phyloP scores from a whole-genome alignment of 1,284 basidiomycete species.

The Inonotus obliquus region DNA sequence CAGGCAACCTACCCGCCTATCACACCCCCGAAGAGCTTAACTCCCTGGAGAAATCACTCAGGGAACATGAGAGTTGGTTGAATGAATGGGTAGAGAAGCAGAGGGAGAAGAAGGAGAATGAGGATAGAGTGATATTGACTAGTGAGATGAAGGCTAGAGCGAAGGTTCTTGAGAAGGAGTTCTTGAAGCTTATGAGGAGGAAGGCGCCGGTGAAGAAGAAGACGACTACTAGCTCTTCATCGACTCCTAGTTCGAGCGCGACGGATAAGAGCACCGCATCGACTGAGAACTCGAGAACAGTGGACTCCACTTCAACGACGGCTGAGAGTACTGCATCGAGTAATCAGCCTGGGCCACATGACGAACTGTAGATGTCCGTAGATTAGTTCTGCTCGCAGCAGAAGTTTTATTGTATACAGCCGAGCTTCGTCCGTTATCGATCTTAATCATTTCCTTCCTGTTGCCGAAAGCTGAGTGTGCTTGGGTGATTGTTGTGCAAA shows the following conservation, averaged over 20 bases:
- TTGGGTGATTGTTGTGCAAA: too few relatives aligned
- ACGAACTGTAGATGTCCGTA: slow-evolving; percentile 1
- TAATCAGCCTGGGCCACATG: not conserved
- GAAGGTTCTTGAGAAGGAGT: slow-evolving; percentile 70
- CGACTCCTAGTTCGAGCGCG: not conserved
- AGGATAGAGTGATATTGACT: slow-evolving; percentile 79
- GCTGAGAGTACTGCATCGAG: not conserved
- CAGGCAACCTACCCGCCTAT: slow-evolving; percentile 55
- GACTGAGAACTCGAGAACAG: not conserved
- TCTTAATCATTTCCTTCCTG: not conserved
- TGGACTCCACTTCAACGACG: not conserved
- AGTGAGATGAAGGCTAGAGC: slow-evolving; percentile 80
- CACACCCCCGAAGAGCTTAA: slow-evolving; percentile 83
- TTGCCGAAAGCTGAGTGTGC: not conserved
- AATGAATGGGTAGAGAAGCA: slow-evolving; percentile 77
- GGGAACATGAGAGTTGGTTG: slow-evolving; percentile 79
- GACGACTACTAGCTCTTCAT: not conserved
- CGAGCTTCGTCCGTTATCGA: not conserved
- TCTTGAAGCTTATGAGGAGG: slow-evolving; percentile 63
- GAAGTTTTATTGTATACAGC: not conserved
- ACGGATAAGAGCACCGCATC: not conserved
- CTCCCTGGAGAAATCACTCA: slow-evolving; percentile 65
- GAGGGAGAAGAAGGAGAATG: slow-evolving; percentile 62
- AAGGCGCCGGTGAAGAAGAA: slow-evolving; percentile 41
- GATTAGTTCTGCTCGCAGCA: not conserved